Conservation (phyloP, 305 asterid species). For the Fraxinus baroniana region DNA sequence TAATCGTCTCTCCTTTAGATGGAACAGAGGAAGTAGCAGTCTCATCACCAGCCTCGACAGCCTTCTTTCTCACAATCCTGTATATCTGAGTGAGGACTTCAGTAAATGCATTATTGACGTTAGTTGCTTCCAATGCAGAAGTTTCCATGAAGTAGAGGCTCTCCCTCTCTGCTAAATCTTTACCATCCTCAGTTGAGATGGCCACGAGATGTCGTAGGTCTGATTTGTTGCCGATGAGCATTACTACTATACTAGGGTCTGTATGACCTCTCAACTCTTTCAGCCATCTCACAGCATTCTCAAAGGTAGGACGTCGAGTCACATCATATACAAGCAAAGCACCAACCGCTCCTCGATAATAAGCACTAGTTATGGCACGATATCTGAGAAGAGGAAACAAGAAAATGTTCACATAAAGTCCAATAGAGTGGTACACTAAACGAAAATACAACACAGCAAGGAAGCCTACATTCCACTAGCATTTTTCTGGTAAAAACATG, state of each 20-base stretch:
- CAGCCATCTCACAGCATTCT: conserved; percentile 69
- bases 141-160: conserved; percentile 84
- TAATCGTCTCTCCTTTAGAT: conserved; percentile 58
- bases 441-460: background rate
- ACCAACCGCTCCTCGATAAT: conserved; percentile 86
- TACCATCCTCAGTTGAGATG: conserved; percentile 67
- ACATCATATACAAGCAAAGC: conserved; percentile 81
- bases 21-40: conserved; percentile 61
- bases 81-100: conserved; percentile 67
- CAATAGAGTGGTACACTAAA: background rate
- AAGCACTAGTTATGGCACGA: conserved; percentile 84
- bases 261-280: conserved; percentile 72
- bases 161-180: conserved; percentile 63
- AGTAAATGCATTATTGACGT: conserved; percentile 63
- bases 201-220: conserved; percentile 80
- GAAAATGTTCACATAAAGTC: background rate
- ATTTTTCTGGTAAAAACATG: background rate
- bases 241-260: conserved; percentile 69
- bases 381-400: conserved; percentile 35
- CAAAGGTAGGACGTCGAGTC: conserved; percentile 65
- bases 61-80: conserved; percentile 54
- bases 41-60: conserved; percentile 71
- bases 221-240: conserved; percentile 82
- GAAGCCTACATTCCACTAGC: background rate
- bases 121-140: conserved; percentile 77